Evolutionary conservation across 2,329 filamentous ascomycete species (phyloP).

Genomic region (Cercospora janseana): DNA sequence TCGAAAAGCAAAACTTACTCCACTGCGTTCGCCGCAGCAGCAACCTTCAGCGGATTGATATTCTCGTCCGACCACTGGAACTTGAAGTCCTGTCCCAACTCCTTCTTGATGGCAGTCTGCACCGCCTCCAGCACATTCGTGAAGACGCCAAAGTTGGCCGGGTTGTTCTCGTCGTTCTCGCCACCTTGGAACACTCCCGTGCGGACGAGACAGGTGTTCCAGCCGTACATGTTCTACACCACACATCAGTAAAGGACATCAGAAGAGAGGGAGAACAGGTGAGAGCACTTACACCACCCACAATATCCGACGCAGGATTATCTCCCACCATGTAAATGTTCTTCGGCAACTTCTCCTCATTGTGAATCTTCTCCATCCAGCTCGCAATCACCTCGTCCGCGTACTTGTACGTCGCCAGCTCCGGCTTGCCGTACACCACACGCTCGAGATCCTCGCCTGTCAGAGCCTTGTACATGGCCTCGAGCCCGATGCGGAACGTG

Average conservation of each 20-base stretch:
- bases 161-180: conserved; percentile 73
- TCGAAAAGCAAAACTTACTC: conserved; percentile 23
- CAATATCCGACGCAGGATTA: conserved; percentile 71
- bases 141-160: conserved; percentile 75
- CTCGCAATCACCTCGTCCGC: conserved; percentile 69
- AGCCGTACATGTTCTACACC: conserved; percentile 67
- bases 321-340: conserved; percentile 77
- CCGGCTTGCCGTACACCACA: conserved; percentile 74
- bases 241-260: conserved; percentile 6
- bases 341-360: conserved; percentile 64
- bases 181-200: conserved; percentile 77
- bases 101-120: conserved; percentile 63
- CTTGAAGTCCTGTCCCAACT: conserved; percentile 71
- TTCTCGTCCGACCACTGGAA: conserved; percentile 66
- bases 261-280: background rate
- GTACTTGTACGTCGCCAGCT: conserved; percentile 74
- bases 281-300: conserved; percentile 53
- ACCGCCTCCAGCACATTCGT: conserved; percentile 70
- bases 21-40: conserved; percentile 27
- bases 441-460: conserved; percentile 70
- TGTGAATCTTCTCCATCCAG: conserved; percentile 76
- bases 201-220: conserved; percentile 76
- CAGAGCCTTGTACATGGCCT: conserved; percentile 70
- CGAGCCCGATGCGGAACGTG: conserved; percentile 70
- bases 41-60: conserved; percentile 62